Evolutionary conservation across 805 yeast genomes (phyloP), one percentile per base, ranked within the genome.

Genomic region (Candida cerambycidarum): DNA sequence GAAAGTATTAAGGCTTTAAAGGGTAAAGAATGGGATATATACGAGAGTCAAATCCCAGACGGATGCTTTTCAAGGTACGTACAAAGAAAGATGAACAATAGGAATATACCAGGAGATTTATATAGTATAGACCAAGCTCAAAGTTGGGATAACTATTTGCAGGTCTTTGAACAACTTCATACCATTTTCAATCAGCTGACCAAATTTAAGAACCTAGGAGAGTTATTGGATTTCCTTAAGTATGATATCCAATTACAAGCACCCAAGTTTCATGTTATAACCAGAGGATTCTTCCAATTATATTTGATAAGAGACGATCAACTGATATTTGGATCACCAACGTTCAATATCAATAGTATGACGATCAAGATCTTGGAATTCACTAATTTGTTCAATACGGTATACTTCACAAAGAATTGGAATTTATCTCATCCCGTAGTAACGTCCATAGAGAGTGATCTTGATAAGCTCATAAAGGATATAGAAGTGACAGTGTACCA

Each of bases 241-340:
- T 60, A 49, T 47, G 61, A 65, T 30, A 50, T 69, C 16, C 56
- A 59, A 10, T 44, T 47, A 29, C 47, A 54, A 13, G 47, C 51
- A 6, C 25, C 43, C 2, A 43, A 48, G 4, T 57, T 61, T 32
- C 74, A 71, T 48, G 76, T 73, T 5, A 57, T 85, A n/a, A 73
- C 83, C 1, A 70, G 90, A 45, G 85, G 85, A 1, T 52, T 82
- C 9, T 74, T 82, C 51, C 87, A 83, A 42, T 62, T 83, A 16
- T 80, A 76, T 52, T 62, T 83, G 17, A 66, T 84, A 7, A 65
- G 88, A 46, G 86, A 83, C 53, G 82, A 83, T 56, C 74, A 73
- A 41, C 65, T 80, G 1, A 65, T 85, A 2, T 51, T 82, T 17
- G 90, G 89, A 0, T 32, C 52, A 1, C 46, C 45, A 19, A 25